phyloP scores from a whole-genome alignment of 441 rosid species.

The Pelargonium cotyledonis region DNA sequence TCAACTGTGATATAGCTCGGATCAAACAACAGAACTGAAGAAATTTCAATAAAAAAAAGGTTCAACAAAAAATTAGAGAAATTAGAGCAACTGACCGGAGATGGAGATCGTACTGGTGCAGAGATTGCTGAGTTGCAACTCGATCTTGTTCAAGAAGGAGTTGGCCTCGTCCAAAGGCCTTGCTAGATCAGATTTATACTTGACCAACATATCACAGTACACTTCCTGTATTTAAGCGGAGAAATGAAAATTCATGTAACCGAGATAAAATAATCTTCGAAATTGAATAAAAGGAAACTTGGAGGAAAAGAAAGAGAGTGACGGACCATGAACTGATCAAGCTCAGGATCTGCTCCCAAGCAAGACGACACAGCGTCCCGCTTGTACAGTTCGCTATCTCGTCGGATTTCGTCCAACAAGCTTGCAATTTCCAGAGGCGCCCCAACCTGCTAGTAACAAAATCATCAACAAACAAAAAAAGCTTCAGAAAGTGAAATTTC shows the following conservation, averaged over 20 bases:
- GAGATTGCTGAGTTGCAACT: conserved; percentile 77
- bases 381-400: conserved; percentile 39
- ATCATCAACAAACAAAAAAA: background rate
- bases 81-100: conserved; percentile 36
- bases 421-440: conserved; percentile 79
- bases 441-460: conserved; percentile 50
- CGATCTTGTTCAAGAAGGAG: conserved; percentile 64
- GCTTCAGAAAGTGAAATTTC: conserved; percentile 1
- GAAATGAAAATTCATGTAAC: background rate
- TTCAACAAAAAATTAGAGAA: background rate
- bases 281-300: background rate
- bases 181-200: conserved; percentile 77
- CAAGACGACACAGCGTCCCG: conserved; percentile 32
- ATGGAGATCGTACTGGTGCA: conserved; percentile 45
- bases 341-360: conserved; percentile 82
- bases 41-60: background rate
- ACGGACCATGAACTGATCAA: conserved; percentile 67
- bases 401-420: conserved; percentile 60
- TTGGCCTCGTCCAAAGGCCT: conserved; percentile 86
- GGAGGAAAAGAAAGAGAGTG: conserved; percentile 7
- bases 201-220: conserved; percentile 63
- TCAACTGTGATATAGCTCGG: background rate
- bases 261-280: background rate
- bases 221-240: conserved; percentile 41
- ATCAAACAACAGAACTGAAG: background rate